These are phyloP conservation scores for Andalucia godoyi DNA, from an alignment of 78 protist genomes.

Conservation along the genomic window DNA sequence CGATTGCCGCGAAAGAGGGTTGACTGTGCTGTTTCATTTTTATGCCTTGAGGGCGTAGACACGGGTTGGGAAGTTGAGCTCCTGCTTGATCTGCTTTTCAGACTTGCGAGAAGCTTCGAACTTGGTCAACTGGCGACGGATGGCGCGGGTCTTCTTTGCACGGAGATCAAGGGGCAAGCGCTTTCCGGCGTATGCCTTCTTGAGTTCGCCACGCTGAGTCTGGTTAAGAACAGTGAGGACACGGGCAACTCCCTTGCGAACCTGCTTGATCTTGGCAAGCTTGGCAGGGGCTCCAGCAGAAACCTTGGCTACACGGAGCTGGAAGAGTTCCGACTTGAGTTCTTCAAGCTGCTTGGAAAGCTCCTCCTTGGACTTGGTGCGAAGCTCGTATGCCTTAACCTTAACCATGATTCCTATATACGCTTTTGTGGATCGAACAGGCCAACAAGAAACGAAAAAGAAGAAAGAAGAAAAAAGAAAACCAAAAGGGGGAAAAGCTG, in stretches of 20 bases:
- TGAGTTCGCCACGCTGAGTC: constrained; percentile 14
- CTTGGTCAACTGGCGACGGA: constrained; percentile 42
- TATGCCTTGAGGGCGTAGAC: constrained; percentile 62
- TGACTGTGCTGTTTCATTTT: no score
- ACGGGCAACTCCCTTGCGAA: constrained; percentile 61
- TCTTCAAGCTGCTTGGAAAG: constrained; percentile 48
- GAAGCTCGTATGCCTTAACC: constrained; percentile 50
- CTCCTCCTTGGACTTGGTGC: constrained; percentile 37
- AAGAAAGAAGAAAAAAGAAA: neutral
- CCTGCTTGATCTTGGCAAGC: constrained; percentile 48
- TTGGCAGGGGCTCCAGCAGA: constrained; percentile 53
- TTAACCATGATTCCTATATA: neutral
- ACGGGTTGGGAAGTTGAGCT: constrained; percentile 45
- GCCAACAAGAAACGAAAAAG: neutral
- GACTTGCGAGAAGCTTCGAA: constrained; percentile 18
- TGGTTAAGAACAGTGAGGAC: constrained; percentile 70
- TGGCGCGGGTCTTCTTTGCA: constrained; percentile 64
- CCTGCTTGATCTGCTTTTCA: constrained; percentile 12
- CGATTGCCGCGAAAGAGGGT: no score
- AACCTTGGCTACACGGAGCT: constrained; percentile 65
- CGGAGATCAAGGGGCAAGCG: constrained; percentile 57
- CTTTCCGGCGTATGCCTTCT: constrained; percentile 11
- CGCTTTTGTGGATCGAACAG: neutral
- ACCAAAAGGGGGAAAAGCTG: neutral
- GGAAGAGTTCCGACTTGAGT: constrained; percentile 55